A percentile compares a stretch with the other conserved stretches of the same genome.
phyloP scores from a whole-genome alignment of 2,329 filamentous ascomycete species.

The Aspergillus phoenicis region DNA sequence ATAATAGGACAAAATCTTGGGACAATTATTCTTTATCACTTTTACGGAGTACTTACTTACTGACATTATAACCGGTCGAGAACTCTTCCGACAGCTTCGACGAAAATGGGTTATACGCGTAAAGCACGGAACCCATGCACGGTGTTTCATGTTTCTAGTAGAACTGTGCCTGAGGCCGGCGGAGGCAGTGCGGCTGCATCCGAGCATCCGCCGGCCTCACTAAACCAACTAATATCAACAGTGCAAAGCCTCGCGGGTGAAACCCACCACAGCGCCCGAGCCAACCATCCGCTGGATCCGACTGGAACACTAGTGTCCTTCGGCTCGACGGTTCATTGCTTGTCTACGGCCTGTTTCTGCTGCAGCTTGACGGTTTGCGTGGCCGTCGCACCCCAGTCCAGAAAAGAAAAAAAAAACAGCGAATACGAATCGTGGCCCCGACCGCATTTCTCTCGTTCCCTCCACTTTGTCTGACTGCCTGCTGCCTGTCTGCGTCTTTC shows the following conservation, averaged over 20 bases:
- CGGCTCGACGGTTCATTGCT: background rate
- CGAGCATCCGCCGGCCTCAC: background rate
- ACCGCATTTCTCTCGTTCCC: background rate
- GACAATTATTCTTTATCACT: background rate
- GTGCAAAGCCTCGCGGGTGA: background rate
- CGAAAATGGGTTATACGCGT: too few species aligned
- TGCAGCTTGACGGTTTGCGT: background rate
- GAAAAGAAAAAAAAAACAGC: background rate
- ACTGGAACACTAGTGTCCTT: background rate
- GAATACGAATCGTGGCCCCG: background rate
- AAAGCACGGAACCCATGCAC: too few species aligned
- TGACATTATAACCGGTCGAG: background rate
- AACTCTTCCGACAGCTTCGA: too few species aligned
- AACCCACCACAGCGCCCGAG: background rate
- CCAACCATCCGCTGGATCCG: background rate
- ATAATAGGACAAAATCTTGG: background rate
- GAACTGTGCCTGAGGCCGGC: too few species aligned
- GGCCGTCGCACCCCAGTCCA: background rate
- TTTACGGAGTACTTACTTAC: background rate
- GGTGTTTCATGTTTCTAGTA: too few species aligned
- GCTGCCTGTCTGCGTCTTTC: slow-evolving; percentile 2
- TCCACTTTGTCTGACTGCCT: background rate
- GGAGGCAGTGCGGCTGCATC: background rate
- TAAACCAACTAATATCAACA: too few species aligned
- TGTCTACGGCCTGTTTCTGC: background rate